Percentiles rank a stretch among this genome's conserved stretches.
phyloP scores from a whole-genome alignment of 2,329 filamentous ascomycete genomes.

The Pezicula carpinea region DNA sequence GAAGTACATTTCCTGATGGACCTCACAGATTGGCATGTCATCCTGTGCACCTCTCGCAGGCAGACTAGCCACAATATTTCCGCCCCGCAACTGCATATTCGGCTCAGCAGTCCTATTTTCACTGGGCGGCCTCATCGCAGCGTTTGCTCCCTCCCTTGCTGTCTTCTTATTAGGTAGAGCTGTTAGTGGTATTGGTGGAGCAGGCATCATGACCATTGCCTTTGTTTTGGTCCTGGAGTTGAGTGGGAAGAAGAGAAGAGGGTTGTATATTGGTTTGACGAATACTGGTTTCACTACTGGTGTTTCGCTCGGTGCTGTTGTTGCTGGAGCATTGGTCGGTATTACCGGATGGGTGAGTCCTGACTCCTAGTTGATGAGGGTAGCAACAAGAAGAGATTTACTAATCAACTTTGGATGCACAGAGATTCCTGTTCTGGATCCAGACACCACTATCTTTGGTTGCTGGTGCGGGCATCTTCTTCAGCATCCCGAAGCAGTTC shows the following conservation, averaged over 20 bases:
- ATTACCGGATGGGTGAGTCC: constrained; percentile 63
- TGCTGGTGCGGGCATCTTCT: constrained; percentile 56
- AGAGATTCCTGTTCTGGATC: constrained; percentile 69
- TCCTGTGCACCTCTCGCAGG: constrained; percentile 65
- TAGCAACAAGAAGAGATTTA: neutral
- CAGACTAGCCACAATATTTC: constrained; percentile 70
- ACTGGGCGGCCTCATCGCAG: constrained; percentile 60
- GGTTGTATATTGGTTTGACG: constrained; percentile 68
- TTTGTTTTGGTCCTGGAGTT: constrained; percentile 76
- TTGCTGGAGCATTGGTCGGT: constrained; percentile 61
- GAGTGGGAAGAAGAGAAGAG: constrained; percentile 60
- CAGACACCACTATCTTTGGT: constrained; percentile 62
- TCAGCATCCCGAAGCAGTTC: constrained; percentile 55
- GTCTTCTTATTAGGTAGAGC: constrained; percentile 66
- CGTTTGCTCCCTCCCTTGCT: constrained; percentile 51
- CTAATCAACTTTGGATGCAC: constrained; percentile 7
- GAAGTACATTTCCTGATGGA: neutral
- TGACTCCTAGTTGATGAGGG: neutral
- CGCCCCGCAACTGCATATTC: constrained; percentile 60
- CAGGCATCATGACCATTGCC: constrained; percentile 67
- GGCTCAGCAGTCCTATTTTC: constrained; percentile 54
- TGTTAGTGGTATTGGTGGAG: constrained; percentile 63
- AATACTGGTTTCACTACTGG: constrained; percentile 71
- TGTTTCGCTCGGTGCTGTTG: constrained; percentile 65
- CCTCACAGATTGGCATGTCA: constrained; percentile 45